These are phyloP conservation scores for Austropuccinia psidii DNA, from an alignment of 1,284 basidiomycete species.

Conservation along the genomic window DNA sequence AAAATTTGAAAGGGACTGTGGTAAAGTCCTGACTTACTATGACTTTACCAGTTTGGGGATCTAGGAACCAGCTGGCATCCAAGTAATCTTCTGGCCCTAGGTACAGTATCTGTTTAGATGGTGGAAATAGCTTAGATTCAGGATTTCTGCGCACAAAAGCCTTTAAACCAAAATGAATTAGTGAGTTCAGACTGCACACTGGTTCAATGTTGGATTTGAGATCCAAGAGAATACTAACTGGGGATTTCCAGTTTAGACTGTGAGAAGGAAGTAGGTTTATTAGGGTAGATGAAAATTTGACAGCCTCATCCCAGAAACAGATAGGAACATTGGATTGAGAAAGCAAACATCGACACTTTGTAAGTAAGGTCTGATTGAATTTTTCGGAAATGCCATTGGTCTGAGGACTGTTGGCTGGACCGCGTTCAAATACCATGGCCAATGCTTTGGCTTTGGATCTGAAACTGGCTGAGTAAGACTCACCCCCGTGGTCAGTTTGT, in stretches of 20 bases:
- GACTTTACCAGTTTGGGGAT: background rate
- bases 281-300: background rate
- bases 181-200: background rate
- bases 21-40: constrained; percentile 5
- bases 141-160: background rate
- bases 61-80: constrained; percentile 2
- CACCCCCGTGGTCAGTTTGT: background rate
- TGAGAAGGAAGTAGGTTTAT: background rate
- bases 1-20: background rate
- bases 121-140: background rate
- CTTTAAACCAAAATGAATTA: constrained; percentile 8
- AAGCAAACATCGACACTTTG: background rate
- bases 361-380: background rate
- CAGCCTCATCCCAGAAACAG: constrained; percentile 2
- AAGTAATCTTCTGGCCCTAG: background rate
- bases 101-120: background rate
- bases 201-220: background rate
- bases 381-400: background rate
- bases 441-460: background rate
- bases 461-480: background rate
- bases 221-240: background rate
- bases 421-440: background rate
- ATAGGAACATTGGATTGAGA: background rate
- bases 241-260: background rate
- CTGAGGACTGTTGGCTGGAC: constrained; percentile 6